phyloP scores from a whole-genome alignment of 768 basidiomycete species.

The Paxillus involutus region DNA sequence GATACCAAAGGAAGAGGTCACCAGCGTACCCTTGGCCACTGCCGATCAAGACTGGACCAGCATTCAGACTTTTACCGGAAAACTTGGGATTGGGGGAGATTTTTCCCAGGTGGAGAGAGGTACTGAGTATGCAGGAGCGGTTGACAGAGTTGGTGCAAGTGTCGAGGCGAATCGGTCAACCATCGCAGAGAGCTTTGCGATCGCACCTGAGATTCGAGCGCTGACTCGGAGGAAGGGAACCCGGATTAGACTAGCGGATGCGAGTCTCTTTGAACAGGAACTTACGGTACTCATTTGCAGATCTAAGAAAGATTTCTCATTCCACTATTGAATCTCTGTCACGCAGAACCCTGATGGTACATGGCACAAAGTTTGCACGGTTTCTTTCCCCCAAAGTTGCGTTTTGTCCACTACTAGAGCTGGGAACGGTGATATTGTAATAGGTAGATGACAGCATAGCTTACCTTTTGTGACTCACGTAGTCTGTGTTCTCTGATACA shows the following conservation, averaged over 20 bases:
- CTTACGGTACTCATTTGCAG: slow-evolving; percentile 5
- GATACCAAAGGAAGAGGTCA: not conserved
- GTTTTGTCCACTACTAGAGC: not conserved
- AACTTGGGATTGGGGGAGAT: not conserved
- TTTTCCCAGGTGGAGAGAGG: not conserved
- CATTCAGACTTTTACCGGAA: not conserved
- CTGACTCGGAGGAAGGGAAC: not conserved
- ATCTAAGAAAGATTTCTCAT: slow-evolving; percentile 5
- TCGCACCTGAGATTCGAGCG: not conserved
- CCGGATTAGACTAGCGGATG: slow-evolving; percentile 6
- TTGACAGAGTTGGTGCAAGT: slow-evolving; percentile 4
- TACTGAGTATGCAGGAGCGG: not conserved
- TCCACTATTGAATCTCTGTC: slow-evolving; percentile 11
- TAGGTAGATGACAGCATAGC: not conserved
- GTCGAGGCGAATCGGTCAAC: not conserved
- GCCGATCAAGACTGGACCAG: not conserved
- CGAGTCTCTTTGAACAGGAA: slow-evolving; percentile 3
- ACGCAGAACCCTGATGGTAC: not conserved
- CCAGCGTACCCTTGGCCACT: not conserved
- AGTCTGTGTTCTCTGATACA: no score
- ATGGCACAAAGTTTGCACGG: slow-evolving; percentile 10
- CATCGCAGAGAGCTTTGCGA: not conserved
- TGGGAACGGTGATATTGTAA: not conserved
- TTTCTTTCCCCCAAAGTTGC: slow-evolving; percentile 5
- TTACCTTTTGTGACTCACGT: no score